Base-by-base conservation (phyloP, 2,329 filamentous ascomycete genomes). In the Diaporthe vexans region DNA sequence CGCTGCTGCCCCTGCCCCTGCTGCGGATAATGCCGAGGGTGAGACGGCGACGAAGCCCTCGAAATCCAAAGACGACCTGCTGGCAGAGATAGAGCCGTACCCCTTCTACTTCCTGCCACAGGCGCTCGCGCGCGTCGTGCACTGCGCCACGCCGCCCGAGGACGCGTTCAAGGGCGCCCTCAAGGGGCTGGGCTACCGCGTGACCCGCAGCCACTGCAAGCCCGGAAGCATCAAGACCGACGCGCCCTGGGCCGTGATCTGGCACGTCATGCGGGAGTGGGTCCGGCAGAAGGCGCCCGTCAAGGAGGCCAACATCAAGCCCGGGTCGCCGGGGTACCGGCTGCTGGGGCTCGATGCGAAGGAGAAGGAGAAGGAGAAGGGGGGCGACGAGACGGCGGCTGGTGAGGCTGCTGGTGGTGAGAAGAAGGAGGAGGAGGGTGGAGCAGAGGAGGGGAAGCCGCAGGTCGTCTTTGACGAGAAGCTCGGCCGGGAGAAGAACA, bases 211-310 rank as follows among this genome's bases (percentile, higher is more conserved):
- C 78, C 97, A 99, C 83, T 95, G 95, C 79, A 95, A 95, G 78
- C 90, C 94, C 0, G 96, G 95, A 35, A 97, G 94, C 79, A 92
- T 98, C 83, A 97, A 97, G 85, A 98, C 97, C 0, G 92, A 98
- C 83, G 97, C 97, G 19, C 94, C 95, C 0, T 99, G 95, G 95
- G 87, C 87, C 6, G 92, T 94, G 0, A 90, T 99, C 63, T 98
- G 97, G 95, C 94, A 97, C 81, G 87, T 98, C 37, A 97, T 98
- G 91, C 90, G 94, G 35, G 95, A 98, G 83, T 99, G 95, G 95
- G 91, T 94, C 19, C 90, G 93, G 33, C 95, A 97, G 81, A 94
- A 93, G 79, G 88, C 90, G 0, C 95, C 95, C 0, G 88, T 97
- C 74, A 97, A 94, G 81, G 90, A 92, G 48, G 90, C 90, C 1